A percentile compares a stretch with the other conserved stretches of the same genome.
phyloP scores from a whole-genome alignment of 2,329 filamentous ascomycete genomes.

The Beauveria asiatica region DNA sequence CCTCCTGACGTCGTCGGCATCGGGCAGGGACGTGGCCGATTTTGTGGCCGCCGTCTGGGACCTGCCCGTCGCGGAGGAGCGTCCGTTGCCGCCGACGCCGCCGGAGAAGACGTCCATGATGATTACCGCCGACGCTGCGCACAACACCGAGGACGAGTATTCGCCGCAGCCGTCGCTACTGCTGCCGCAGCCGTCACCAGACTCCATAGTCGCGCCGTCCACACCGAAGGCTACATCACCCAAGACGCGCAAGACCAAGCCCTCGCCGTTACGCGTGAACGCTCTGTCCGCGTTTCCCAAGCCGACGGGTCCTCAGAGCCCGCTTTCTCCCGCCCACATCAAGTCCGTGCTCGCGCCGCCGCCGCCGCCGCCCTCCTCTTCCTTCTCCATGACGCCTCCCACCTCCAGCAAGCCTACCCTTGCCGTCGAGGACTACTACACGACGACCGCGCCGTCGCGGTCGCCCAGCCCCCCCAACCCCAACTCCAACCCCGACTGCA shows the following conservation, averaged over 20 bases:
- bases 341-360: conserved; percentile 8
- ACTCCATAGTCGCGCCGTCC: background rate
- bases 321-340: background rate
- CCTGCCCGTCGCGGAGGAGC: conserved; percentile 17
- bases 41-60: conserved; percentile 47
- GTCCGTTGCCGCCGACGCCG: background rate
- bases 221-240: background rate
- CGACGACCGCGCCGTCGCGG: background rate
- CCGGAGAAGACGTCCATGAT: background rate
- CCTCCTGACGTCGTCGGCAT: conserved; percentile 46
- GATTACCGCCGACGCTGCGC: too few species aligned
- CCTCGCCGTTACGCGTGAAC: background rate
- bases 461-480: background rate
- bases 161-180: too few species aligned
- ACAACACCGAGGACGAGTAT: too few species aligned
- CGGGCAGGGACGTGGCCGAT: conserved; percentile 41
- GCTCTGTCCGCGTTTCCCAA: conserved; percentile 3
- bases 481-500: too few species aligned
- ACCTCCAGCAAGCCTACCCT: background rate
- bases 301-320: conserved; percentile 6
- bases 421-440: background rate
- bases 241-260: background rate
- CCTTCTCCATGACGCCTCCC: background rate
- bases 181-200: background rate
- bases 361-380: too few species aligned